Percentiles rank a stretch among this genome's conserved stretches.
phyloP scores from a whole-genome alignment of 768 basidiomycete genomes.

The Naganishia friedmannii region DNA sequence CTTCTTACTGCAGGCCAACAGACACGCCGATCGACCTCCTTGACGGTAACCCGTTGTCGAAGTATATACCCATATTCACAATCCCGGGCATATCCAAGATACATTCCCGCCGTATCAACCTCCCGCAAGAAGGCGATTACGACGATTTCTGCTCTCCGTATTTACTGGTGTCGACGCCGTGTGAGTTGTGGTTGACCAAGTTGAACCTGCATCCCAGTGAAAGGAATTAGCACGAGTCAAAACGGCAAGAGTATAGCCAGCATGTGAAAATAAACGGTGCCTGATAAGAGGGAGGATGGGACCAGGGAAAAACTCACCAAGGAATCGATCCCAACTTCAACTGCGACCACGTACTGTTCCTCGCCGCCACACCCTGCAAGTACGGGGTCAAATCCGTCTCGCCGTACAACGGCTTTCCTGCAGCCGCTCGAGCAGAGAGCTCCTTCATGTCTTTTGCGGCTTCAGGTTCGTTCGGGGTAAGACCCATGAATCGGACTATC shows the following conservation, averaged over 20 bases:
- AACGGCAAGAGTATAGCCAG: too few species aligned
- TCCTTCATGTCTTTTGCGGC: constrained; percentile 73
- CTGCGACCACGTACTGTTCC: constrained; percentile 90
- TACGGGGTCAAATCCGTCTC: constrained; percentile 74
- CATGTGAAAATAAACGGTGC: too few species aligned
- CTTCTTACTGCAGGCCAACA: too few species aligned
- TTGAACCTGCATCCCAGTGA: constrained; percentile 68
- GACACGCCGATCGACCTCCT: too few species aligned
- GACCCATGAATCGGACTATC: constrained; percentile 48
- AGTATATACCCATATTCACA: too few species aligned
- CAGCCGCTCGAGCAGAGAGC: constrained; percentile 67
- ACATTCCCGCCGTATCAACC: not conserved
- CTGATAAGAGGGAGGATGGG: not conserved
- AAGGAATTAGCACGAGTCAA: not conserved
- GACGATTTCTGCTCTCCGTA: constrained; percentile 54
- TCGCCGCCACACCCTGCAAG: constrained; percentile 79
- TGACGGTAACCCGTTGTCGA: too few species aligned
- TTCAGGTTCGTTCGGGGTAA: constrained; percentile 59
- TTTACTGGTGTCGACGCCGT: constrained; percentile 79
- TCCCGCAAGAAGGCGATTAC: not conserved
- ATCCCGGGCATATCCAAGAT: not conserved
- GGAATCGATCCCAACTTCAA: constrained; percentile 82
- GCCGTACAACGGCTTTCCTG: constrained; percentile 84
- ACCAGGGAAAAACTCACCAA: constrained; percentile 61
- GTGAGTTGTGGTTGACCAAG: constrained; percentile 82